Conservation (phyloP, 768 basidiomycete species). For the Dacryopinax spathularia region DNA sequence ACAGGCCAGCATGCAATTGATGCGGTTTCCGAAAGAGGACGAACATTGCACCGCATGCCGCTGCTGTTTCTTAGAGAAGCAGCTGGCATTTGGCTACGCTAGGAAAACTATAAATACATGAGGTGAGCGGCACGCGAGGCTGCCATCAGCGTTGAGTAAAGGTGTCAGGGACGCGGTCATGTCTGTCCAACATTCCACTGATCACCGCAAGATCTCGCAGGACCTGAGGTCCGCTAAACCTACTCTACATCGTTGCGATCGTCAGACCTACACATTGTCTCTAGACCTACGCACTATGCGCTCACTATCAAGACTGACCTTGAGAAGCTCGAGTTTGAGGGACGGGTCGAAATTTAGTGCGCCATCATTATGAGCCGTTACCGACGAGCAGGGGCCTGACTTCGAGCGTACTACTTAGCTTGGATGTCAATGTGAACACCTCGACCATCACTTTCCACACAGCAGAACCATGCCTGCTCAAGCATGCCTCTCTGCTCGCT, state of each 20-base stretch:
- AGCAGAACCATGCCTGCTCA: constrained; percentile 35
- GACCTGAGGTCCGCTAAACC: not conserved
- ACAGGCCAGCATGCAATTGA: too few species aligned
- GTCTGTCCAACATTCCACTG: not conserved
- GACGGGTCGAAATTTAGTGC: constrained; percentile 57
- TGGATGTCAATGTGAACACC: constrained; percentile 50
- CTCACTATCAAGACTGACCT: constrained; percentile 44
- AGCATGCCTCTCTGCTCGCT: constrained; percentile 41
- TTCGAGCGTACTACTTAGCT: constrained; percentile 34
- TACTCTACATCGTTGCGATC: not conserved
- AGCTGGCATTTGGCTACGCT: too few species aligned
- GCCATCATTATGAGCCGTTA: constrained; percentile 14
- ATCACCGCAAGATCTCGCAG: not conserved
- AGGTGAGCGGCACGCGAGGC: too few species aligned
- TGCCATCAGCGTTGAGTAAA: not conserved
- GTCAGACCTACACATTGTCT: not conserved
- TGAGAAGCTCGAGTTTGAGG: constrained; percentile 56
- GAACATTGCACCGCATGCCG: too few species aligned
- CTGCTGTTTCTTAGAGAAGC: too few species aligned
- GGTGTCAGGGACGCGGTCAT: too few species aligned
- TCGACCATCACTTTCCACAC: constrained; percentile 52
- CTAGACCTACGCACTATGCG: constrained; percentile 24
- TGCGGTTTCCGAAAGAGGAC: too few species aligned
- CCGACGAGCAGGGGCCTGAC: too few species aligned
- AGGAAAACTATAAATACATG: too few species aligned